Evolutionary conservation across 1,139 yeast genomes (phyloP).

Genomic region (Magnusiomyces paraingens): DNA sequence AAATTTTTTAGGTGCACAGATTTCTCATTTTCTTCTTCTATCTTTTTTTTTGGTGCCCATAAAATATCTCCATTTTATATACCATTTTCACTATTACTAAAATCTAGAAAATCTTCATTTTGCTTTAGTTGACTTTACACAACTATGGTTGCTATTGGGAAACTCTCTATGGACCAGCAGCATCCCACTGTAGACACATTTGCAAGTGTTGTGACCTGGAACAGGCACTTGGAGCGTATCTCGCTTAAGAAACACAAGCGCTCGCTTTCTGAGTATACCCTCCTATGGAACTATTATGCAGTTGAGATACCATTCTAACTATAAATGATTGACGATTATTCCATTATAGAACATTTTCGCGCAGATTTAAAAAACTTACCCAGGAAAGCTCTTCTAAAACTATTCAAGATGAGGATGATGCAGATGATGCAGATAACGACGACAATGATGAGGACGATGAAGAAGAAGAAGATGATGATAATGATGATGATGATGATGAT

Average conservation of each 20-base stretch:
- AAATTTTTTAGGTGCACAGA: neutral
- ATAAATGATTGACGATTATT: neutral
- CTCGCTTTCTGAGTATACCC: constrained; percentile 4
- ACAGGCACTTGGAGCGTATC: neutral
- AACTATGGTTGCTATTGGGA: neutral
- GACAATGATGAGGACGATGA: neutral
- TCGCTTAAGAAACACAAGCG: neutral
- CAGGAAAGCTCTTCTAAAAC: neutral
- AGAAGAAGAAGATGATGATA: neutral
- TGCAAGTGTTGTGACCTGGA: neutral
- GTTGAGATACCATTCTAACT: neutral
- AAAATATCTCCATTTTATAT: too few species aligned
- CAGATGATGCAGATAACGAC: neutral
- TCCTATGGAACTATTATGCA: neutral
- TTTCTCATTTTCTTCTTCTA: neutral
- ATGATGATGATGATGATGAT: neutral
- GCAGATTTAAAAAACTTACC: neutral
- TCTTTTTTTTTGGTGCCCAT: too few species aligned
- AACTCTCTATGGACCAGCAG: neutral
- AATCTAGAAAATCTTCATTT: neutral
- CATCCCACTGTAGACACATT: neutral
- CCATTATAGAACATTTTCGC: neutral
- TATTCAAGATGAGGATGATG: neutral
- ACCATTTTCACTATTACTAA: neutral
- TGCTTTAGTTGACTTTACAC: neutral